phyloP scores from a whole-genome alignment of 2,329 filamentous ascomycete species.

The Exophiala sp. region DNA sequence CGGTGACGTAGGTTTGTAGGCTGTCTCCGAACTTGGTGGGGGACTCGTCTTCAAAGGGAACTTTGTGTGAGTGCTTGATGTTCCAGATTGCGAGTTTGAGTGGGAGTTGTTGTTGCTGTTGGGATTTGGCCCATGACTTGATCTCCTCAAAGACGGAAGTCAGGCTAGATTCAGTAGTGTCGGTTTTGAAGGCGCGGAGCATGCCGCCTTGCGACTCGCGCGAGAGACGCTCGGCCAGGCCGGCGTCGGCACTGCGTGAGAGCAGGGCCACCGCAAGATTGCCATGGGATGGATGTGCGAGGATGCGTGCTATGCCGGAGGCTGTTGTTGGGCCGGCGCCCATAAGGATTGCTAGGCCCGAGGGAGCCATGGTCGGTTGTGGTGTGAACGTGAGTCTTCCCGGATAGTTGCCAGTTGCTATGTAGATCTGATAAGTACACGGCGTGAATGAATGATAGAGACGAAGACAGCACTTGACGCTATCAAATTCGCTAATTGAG shows the following conservation, averaged over 20 bases:
- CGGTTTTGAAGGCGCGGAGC: conserved; percentile 52
- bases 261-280: conserved; percentile 56
- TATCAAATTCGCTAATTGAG: too few species aligned
- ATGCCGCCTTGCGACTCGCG: conserved; percentile 46
- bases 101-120: conserved; percentile 47
- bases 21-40: conserved; percentile 48
- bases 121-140: conserved; percentile 19
- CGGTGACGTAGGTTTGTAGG: conserved; percentile 53
- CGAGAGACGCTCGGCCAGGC: conserved; percentile 43
- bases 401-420: not conserved
- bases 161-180: conserved; percentile 49
- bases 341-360: conserved; percentile 50
- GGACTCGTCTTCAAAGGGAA: conserved; percentile 55
- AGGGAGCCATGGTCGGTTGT: conserved; percentile 41
- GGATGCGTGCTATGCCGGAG: conserved; percentile 55
- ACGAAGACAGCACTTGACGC: too few species aligned
- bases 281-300: conserved; percentile 49
- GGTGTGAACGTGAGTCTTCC: not conserved
- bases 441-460: too few species aligned
- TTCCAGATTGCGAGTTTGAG: conserved; percentile 54
- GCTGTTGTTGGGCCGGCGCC: conserved; percentile 49
- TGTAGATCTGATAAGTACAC: too few species aligned
- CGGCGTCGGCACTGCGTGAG: conserved; percentile 48
- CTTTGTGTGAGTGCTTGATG: conserved; percentile 54
- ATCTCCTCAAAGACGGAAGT: conserved; percentile 50